These are phyloP conservation scores for Fusarium sarcochroum DNA, from an alignment of 2,329 filamentous ascomycete genomes.

Conservation along the genomic window DNA sequence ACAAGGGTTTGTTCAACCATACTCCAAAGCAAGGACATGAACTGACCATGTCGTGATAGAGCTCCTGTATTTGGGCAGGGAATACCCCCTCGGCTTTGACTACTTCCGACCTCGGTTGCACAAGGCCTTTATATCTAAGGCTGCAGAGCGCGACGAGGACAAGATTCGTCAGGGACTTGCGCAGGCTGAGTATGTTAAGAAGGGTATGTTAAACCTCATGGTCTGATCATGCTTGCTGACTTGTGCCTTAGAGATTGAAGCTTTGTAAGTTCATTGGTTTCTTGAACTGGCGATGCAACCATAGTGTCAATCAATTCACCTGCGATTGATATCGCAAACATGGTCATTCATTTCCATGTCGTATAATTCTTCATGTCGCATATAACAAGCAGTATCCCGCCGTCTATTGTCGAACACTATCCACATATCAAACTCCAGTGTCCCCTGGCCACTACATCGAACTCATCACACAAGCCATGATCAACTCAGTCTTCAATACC, in stretches of 20 bases:
- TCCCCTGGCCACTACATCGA: background rate
- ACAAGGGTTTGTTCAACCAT: conserved; percentile 77
- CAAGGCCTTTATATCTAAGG: conserved; percentile 85
- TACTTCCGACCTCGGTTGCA: conserved; percentile 89
- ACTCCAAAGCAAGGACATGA: background rate
- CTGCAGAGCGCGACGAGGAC: conserved; percentile 76
- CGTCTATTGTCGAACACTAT: background rate
- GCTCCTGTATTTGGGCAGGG: conserved; percentile 84
- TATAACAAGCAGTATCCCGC: background rate
- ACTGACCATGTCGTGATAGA: conserved; percentile 64
- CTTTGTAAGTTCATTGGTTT: conserved; percentile 75
- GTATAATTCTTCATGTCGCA: background rate
- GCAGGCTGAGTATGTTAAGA: conserved; percentile 89
- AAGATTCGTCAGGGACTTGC: conserved; percentile 83
- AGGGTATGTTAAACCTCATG: conserved; percentile 68
- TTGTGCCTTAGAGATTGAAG: conserved; percentile 80
- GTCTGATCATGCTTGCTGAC: conserved; percentile 4
- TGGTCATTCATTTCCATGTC: background rate
- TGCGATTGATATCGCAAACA: background rate
- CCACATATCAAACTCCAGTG: background rate
- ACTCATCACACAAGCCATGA: background rate
- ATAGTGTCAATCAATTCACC: background rate
- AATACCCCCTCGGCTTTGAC: conserved; percentile 85
- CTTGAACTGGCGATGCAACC: background rate
- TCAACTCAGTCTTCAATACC: background rate